A percentile compares a stretch with the other conserved stretches of the same genome.
phyloP scores from a whole-genome alignment of 2,329 filamentous ascomycete genomes.

The Rutstroemia sp. region DNA sequence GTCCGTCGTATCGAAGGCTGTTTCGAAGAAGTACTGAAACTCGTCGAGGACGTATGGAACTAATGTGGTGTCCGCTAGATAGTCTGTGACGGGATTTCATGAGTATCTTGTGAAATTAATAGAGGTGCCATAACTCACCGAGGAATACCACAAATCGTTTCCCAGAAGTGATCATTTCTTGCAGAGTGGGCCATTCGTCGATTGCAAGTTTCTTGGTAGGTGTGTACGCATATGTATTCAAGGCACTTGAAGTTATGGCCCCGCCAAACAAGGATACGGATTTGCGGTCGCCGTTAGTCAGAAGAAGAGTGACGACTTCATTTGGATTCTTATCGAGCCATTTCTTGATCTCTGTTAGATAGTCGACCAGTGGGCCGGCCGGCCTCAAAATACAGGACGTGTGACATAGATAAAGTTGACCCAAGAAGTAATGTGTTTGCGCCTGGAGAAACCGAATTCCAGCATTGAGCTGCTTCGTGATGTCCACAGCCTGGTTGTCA shows the following conservation, averaged over 20 bases:
- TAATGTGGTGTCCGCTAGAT: constrained; percentile 38
- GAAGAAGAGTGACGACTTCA: constrained; percentile 56
- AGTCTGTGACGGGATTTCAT: constrained; percentile 43
- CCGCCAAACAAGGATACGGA: constrained; percentile 45
- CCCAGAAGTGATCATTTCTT: constrained; percentile 52
- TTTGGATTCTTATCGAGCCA: constrained; percentile 53
- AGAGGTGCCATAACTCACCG: constrained; percentile 34
- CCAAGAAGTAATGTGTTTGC: constrained; percentile 34
- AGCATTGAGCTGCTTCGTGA: constrained; percentile 51
- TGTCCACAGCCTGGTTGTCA: constrained; percentile 50
- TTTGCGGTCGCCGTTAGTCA: constrained; percentile 55
- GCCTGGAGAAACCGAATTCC: constrained; percentile 61
- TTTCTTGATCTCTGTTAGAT: constrained; percentile 46
- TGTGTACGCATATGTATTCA: constrained; percentile 24
- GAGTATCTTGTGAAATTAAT: neutral
- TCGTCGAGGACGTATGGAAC: constrained; percentile 59
- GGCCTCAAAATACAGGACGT: constrained; percentile 29
- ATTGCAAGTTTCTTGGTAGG: constrained; percentile 31
- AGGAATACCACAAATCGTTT: constrained; percentile 66
- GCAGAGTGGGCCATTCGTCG: constrained; percentile 62
- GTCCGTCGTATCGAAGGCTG: constrained; percentile 50
- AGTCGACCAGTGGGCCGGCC: constrained; percentile 47
- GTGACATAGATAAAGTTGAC: constrained; percentile 24
- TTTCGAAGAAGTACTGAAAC: constrained; percentile 66
- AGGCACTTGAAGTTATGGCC: constrained; percentile 19